Evolutionary conservation across 805 yeast species (phyloP), one percentile per base, ranked within the genome.

Genomic region (Yarrowia sp.): DNA sequence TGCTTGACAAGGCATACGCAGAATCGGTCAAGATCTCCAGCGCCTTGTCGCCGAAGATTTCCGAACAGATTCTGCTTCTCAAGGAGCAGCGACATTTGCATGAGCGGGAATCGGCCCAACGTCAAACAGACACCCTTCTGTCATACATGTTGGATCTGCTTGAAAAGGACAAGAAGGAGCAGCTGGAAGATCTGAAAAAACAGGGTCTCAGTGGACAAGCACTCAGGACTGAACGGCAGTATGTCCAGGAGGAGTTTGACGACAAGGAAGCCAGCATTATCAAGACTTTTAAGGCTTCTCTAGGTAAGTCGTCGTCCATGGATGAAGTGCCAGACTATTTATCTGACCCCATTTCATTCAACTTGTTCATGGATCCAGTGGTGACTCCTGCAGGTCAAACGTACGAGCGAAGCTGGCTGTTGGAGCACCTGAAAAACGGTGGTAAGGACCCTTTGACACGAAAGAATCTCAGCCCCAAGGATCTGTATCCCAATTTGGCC

Each of bases 341-440:
- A 22, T 62, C 77, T 4, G 81, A 78, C 65, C 80, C 81, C 4
- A 76, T 80, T 8, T 75, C 80, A n/a, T 78, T 78, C 70, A 72
- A 74, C 44, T 55, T 79, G 36, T 78, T 78, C 66, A 50, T 66
- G 51, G 82, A 80, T 41, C 83, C 83, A 0, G 83, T 80, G 6
- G 71, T 80, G n/a, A 74, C 80, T 6, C 79, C 79, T 9, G 73
- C 79, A 14, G 83, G 83, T 3, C 76, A 76, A 28, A 73, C 81
- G 0, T 80, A 77, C 65, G 83, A 80, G 66, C 73, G 76, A 57
- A 67, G 80, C 2, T 74, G 76, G 73, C 68, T 77, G 43, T 66
- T 77, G 43, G 74, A 76, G 65, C 80, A 79, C 70, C 68, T 80
- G 65, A 73, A 71, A 64, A 73, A 69, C 45, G 76, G 74, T 31